These are phyloP conservation scores for Quillaja saponaria DNA, from an alignment of 306 rosid species.

Conservation along the genomic window DNA sequence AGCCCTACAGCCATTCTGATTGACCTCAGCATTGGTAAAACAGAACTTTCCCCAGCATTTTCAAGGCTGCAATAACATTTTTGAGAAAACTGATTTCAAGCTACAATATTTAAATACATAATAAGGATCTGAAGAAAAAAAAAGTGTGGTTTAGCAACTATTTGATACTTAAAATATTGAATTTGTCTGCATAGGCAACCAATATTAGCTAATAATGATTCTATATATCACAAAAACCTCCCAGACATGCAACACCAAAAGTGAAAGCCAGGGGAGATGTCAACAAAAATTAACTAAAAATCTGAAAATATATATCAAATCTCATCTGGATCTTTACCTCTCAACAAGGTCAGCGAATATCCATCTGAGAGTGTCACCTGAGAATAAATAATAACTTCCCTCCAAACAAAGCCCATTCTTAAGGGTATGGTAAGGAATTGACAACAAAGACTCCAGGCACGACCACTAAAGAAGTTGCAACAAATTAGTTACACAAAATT, in stretches of 20 bases:
- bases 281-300: too few relatives aligned
- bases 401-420: conserved; percentile 47
- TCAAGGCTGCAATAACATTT: conserved; percentile 69
- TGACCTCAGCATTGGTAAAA: conserved; percentile 83
- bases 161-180: too few relatives aligned
- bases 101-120: too few relatives aligned
- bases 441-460: conserved; percentile 79
- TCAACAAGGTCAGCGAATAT: conserved; percentile 76
- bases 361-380: conserved; percentile 60
- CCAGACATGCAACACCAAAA: conserved; percentile 22
- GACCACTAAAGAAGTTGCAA: conserved; percentile 74
- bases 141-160: too few relatives aligned
- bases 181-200: conserved; percentile 8
- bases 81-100: too few relatives aligned
- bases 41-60: conserved; percentile 92
- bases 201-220: conserved; percentile 5
- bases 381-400: conserved; percentile 43
- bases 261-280: conserved; percentile 16
- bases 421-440: conserved; percentile 61
- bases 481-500: conserved; percentile 29
- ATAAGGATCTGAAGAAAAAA: too few relatives aligned
- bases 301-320: too few relatives aligned
- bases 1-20: conserved; percentile 69
- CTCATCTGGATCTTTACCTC: conserved; percentile 53
- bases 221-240: conserved; percentile 13